Conservation (phyloP, 257 asterid genomes). For the Verbascum thapsus region DNA sequence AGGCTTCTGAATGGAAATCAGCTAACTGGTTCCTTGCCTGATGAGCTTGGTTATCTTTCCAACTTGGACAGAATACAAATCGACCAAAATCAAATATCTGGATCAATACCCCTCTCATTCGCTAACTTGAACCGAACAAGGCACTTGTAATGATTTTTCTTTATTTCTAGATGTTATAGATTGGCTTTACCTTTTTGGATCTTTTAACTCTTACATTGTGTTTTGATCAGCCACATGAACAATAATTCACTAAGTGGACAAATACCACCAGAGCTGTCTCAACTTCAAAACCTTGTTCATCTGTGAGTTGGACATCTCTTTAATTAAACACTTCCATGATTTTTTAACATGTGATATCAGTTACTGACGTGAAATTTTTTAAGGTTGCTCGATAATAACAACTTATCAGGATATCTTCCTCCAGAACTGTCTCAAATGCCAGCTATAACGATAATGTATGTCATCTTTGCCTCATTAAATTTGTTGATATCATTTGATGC, state of each 20-base stretch:
- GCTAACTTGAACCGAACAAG: constrained; percentile 56
- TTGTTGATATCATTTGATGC: neutral
- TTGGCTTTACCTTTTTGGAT: constrained; percentile 15
- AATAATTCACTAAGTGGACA: constrained; percentile 70
- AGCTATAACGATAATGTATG: constrained; percentile 10
- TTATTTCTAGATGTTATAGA: neutral
- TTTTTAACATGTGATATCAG: neutral
- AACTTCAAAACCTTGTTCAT: constrained; percentile 58
- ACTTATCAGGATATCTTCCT: constrained; percentile 68
- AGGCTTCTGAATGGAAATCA: constrained; percentile 94
- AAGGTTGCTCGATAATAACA: constrained; percentile 79
- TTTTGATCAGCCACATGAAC: constrained; percentile 69
- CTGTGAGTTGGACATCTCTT: constrained; percentile 46
- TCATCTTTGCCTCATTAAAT: neutral
- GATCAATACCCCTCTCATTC: constrained; percentile 72
- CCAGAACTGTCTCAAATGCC: constrained; percentile 17
- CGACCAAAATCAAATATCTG: constrained; percentile 82
- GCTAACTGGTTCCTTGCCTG: constrained; percentile 81
- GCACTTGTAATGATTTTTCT: constrained; percentile 56
- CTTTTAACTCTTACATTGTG: neutral
- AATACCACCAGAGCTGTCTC: constrained; percentile 66
- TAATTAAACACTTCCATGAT: neutral
- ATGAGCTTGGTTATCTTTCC: constrained; percentile 76
- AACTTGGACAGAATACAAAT: constrained; percentile 86
- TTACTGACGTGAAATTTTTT: constrained; percentile 15